A percentile compares a stretch with the other conserved stretches of the same genome.
These are phyloP conservation scores for Mycosphaerella sp. DNA, from an alignment of 2,329 filamentous ascomycete species.

Conservation along the genomic window DNA sequence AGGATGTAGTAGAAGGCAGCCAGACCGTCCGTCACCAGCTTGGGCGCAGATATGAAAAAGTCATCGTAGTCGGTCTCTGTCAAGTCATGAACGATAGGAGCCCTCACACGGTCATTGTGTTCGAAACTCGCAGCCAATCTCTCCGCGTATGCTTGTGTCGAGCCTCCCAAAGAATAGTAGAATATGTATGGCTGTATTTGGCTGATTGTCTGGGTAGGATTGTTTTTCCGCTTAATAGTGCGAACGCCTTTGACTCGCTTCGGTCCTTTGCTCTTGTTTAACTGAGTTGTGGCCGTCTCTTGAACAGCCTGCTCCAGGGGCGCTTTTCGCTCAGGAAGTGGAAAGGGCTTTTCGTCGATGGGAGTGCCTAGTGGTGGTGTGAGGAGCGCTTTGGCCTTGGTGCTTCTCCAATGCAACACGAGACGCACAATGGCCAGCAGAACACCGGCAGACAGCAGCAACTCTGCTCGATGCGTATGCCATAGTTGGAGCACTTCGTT, in stretches of 20 bases:
- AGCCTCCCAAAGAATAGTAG: slow-evolving; percentile 81
- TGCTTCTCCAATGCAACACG: slow-evolving; percentile 25
- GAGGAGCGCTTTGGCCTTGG: slow-evolving; percentile 18
- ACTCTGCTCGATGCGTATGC: slow-evolving; percentile 29
- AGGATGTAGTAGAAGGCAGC: slow-evolving; percentile 73
- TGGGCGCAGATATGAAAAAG: slow-evolving; percentile 75
- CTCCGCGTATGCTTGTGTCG: slow-evolving; percentile 67
- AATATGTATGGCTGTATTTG: slow-evolving; percentile 69
- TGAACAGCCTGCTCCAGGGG: not conserved
- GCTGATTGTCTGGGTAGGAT: slow-evolving; percentile 10
- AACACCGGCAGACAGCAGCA: slow-evolving; percentile 30
- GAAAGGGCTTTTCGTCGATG: slow-evolving; percentile 19
- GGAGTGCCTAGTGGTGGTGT: slow-evolving; percentile 24
- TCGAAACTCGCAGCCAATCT: slow-evolving; percentile 53
- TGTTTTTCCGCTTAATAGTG: slow-evolving; percentile 18
- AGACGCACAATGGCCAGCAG: slow-evolving; percentile 28
- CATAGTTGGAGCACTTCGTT: slow-evolving; percentile 31
- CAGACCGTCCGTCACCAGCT: slow-evolving; percentile 55
- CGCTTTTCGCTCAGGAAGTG: not conserved
- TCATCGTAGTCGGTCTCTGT: slow-evolving; percentile 88
- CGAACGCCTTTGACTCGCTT: slow-evolving; percentile 30
- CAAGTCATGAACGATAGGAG: slow-evolving; percentile 67
- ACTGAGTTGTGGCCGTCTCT: not conserved
- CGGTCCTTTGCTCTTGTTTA: slow-evolving; percentile 21
- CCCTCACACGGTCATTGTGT: slow-evolving; percentile 39